Evolutionary conservation across 192 early-diverging fungal species (phyloP).

Genomic region (Ramicandelaber brevisporus): DNA sequence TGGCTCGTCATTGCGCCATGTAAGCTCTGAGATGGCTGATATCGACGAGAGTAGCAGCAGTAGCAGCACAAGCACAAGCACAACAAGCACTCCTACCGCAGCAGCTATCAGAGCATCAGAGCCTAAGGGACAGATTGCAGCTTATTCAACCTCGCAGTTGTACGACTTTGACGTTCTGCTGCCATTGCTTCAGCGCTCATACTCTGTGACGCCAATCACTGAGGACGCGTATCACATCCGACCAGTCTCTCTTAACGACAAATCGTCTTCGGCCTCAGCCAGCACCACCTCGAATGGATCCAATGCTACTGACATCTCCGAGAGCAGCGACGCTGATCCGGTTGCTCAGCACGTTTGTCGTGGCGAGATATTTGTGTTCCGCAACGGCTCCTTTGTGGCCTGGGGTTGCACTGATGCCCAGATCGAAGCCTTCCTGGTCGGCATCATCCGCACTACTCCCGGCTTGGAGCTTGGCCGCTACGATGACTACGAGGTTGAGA

Average conservation of each 20-base stretch:
- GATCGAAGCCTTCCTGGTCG: constrained; percentile 10
- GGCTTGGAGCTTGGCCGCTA: constrained; percentile 15
- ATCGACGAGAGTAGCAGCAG: too few relatives aligned
- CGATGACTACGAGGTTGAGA: constrained; percentile 15
- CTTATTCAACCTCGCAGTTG: too few relatives aligned
- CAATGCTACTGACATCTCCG: background rate
- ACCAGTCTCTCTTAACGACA: too few relatives aligned
- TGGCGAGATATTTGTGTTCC: constrained; percentile 23
- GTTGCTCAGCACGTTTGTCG: too few relatives aligned
- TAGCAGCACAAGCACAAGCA: too few relatives aligned
- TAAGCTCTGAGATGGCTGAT: too few relatives aligned
- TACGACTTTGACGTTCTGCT: constrained; percentile 19
- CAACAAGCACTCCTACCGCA: too few relatives aligned
- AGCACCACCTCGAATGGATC: background rate
- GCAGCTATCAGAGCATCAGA: too few relatives aligned
- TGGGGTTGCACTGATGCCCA: constrained; percentile 21
- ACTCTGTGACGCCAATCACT: constrained; percentile 17
- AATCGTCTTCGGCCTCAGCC: constrained; percentile 3
- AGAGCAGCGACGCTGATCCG: background rate
- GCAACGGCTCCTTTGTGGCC: constrained; percentile 22
- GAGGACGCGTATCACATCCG: constrained; percentile 28
- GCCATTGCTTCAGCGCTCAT: constrained; percentile 14
- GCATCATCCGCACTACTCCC: constrained; percentile 7
- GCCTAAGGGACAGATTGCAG: too few relatives aligned
- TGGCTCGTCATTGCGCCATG: too few relatives aligned